Evolutionary conservation across 2,329 filamentous ascomycete genomes (phyloP), one percentile per base, ranked within the genome.

Genomic region (Aphanoascus verrucosus): DNA sequence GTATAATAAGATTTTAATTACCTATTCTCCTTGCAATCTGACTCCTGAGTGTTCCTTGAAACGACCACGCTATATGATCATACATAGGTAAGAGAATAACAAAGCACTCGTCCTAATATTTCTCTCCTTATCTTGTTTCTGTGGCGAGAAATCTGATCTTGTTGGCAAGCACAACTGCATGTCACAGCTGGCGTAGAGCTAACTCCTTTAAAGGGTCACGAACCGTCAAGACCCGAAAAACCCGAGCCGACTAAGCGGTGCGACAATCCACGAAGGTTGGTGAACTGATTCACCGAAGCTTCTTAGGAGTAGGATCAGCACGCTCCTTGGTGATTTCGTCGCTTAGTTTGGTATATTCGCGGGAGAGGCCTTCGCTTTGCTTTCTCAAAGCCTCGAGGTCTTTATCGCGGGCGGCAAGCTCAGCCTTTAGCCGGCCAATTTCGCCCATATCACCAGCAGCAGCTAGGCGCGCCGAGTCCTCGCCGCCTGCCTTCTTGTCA

Each of bases 341-440:
- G 59, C 87, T 83, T 63, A 97, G 77, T 61, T 84, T 82, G 68
- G 87, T 81, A 72, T 96, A 97, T 76, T 94, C 90, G 67, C 82
- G 80, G 69, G 83, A 82, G 56, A 97, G 78, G 49, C 86, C 86
- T 67, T 86, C 81, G 58, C 83, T 81, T 79, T 98, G 93, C 79
- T 94, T 94, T 84, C 94, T 94, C 63, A 97, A 76, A 54, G 81
- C 87, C 72, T 85, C 81, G 61, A 96, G 81, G 64, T 97, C 89
- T 60, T 79, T 79, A 60, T 96, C 86, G 75, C 89, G 90, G 69
- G 81, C 77, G 57, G 73, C 79, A 52, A 87, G 70, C 67, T 85
- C 72, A 69, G 84, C 77, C 74, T 80, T 77, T 56, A 96, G 80
- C 74, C 94, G 85, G 57, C 83, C 88, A 56, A 85, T 77, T 65